Evolutionary conservation across 2,329 filamentous ascomycete species (phyloP).

Genomic region (Fusarium nematophilum): DNA sequence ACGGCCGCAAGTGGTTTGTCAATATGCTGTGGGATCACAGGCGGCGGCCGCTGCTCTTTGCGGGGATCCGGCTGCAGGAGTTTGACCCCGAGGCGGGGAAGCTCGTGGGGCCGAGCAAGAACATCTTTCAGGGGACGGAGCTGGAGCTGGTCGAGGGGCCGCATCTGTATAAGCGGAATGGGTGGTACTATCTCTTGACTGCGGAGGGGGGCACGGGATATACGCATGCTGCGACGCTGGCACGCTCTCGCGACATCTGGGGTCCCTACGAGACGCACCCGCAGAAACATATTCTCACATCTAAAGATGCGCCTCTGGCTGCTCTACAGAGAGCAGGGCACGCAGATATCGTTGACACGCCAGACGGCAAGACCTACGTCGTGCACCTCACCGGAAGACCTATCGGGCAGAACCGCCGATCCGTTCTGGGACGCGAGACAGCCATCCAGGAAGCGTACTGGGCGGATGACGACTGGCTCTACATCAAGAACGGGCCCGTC

Average conservation of each 20-base stretch:
- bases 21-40: conserved; percentile 69
- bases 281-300: conserved; percentile 66
- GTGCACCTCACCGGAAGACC: conserved; percentile 66
- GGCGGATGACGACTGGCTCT: conserved; percentile 70
- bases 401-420: conserved; percentile 62
- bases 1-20: conserved; percentile 66
- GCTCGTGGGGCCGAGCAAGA: conserved; percentile 67
- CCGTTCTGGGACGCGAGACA: conserved; percentile 66
- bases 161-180: conserved; percentile 68
- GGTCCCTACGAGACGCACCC: conserved; percentile 73
- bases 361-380: conserved; percentile 63
- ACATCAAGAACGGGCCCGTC: conserved; percentile 68
- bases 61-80: conserved; percentile 69
- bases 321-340: conserved; percentile 65
- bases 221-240: conserved; percentile 70
- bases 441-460: conserved; percentile 70
- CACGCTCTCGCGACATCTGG: conserved; percentile 63
- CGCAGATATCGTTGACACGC: conserved; percentile 65
- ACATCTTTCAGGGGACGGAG: conserved; percentile 66
- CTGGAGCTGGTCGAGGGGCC: conserved; percentile 67
- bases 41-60: conserved; percentile 60
- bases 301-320: conserved; percentile 60
- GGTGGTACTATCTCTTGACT: conserved; percentile 69
- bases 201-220: conserved; percentile 72
- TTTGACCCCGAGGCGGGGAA: conserved; percentile 61